Percentiles rank a stretch among this genome's conserved stretches.
phyloP scores from a whole-genome alignment of 208 protist species.

The Trypanosoma lewisi region DNA sequence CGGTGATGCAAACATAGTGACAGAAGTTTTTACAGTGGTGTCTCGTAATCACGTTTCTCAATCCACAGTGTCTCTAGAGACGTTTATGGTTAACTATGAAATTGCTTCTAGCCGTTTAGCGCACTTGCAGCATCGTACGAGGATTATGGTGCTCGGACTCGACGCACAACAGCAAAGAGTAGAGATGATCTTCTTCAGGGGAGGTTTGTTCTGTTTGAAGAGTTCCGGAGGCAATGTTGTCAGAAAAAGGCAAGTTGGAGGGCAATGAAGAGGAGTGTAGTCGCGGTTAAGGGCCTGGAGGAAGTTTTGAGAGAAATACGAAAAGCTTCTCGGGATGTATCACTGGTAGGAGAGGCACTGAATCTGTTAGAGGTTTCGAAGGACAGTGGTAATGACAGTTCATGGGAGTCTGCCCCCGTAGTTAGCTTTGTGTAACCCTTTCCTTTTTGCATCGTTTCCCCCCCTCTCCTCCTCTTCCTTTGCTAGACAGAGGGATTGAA shows the following conservation, averaged over 20 bases:
- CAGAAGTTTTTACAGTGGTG: not conserved
- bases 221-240: constrained; percentile 14
- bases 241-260: not conserved
- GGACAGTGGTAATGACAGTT: not conserved
- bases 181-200: not conserved
- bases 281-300: constrained; percentile 10
- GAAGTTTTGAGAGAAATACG: constrained; percentile 8
- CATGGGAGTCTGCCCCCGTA: not conserved
- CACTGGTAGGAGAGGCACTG: constrained; percentile 1
- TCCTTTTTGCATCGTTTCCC: not conserved
- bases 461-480: not conserved
- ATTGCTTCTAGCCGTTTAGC: not conserved
- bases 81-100: constrained; percentile 3
- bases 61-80: not conserved
- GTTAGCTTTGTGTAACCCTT: too few relatives aligned
- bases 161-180: constrained; percentile 7
- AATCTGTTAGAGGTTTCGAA: not conserved
- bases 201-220: constrained; percentile 4
- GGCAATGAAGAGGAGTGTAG: constrained; percentile 4
- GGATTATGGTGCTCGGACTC: not conserved
- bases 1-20: not conserved
- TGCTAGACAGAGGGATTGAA: too few relatives aligned
- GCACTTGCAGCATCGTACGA: constrained; percentile 8
- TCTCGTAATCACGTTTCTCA: not conserved
- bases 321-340: constrained; percentile 15